Percentiles rank a stretch among this genome's conserved stretches.
Evolutionary conservation across 2,329 filamentous ascomycete species (phyloP).

Genomic region (Botrytis aclada): DNA sequence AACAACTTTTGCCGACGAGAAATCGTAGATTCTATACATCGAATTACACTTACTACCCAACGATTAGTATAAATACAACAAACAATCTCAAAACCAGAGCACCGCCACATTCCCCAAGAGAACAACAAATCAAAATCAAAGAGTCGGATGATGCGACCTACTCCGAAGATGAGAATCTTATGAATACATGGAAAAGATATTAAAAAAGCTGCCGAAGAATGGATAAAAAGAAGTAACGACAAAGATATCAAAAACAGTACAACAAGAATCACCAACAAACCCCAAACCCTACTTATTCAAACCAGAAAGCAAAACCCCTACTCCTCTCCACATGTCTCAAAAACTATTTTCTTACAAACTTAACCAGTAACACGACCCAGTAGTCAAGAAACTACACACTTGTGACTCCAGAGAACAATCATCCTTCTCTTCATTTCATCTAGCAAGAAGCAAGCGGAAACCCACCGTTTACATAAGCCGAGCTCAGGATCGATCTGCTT

Average conservation of each 20-base stretch:
- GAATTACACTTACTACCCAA: too few relatives aligned
- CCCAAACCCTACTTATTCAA: too few relatives aligned
- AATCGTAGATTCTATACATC: too few relatives aligned
- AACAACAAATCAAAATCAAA: background rate
- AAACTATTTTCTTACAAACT: background rate
- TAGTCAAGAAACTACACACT: background rate
- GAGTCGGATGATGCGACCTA: background rate
- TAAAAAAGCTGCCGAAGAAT: background rate
- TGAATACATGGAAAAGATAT: background rate
- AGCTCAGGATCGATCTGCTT: background rate
- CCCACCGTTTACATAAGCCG: background rate
- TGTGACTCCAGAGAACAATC: background rate
- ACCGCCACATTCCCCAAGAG: background rate
- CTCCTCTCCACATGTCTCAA: too few relatives aligned
- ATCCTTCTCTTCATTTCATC: background rate
- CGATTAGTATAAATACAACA: background rate
- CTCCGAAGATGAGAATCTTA: background rate
- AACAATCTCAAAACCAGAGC: background rate
- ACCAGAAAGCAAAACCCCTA: too few relatives aligned
- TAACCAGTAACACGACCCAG: background rate
- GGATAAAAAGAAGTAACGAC: background rate
- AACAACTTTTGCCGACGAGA: too few relatives aligned
- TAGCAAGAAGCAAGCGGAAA: background rate
- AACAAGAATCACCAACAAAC: too few relatives aligned
- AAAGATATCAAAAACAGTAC: background rate